phyloP scores from a whole-genome alignment of 2,329 filamentous ascomycete species.

The Hirsutella rhossiliensis region DNA sequence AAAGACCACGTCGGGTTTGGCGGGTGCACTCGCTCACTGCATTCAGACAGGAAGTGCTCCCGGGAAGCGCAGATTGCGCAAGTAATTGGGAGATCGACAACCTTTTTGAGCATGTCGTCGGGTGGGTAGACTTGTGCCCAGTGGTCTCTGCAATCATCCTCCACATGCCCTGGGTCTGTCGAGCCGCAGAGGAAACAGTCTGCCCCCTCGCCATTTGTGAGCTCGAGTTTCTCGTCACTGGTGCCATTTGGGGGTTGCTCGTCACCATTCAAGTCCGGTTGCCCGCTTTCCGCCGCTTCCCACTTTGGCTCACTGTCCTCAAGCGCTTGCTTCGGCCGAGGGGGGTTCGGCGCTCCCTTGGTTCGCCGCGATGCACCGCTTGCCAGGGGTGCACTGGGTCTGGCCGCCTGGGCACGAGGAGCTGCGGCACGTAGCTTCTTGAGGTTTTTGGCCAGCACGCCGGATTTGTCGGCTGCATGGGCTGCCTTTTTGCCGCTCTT shows the following conservation, averaged over 20 bases:
- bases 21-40: conserved; percentile 17
- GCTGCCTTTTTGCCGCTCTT: conserved; percentile 17
- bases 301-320: too few species aligned
- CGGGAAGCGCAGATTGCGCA: conserved; percentile 44
- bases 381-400: background rate
- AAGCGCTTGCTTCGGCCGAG: too few species aligned
- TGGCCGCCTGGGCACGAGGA: background rate
- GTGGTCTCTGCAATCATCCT: conserved; percentile 45
- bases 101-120: conserved; percentile 29
- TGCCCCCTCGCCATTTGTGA: conserved; percentile 38
- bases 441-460: conserved; percentile 11
- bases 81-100: conserved; percentile 34
- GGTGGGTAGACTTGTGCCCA: conserved; percentile 45
- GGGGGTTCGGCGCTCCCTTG: too few species aligned
- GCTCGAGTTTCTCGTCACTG: conserved; percentile 44
- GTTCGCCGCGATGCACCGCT: background rate
- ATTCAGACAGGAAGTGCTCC: conserved; percentile 47
- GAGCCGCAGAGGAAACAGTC: conserved; percentile 50
- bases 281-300: background rate
- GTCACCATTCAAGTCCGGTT: too few species aligned
- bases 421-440: conserved; percentile 5
- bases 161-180: conserved; percentile 41
- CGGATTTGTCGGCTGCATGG: conserved; percentile 12
- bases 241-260: conserved; percentile 13
- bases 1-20: conserved; percentile 39